A percentile compares a stretch with the other conserved stretches of the same genome.
Conservation (phyloP, 495 filamentous ascomycete species). For the Paragyromitra xinjiangensis region DNA sequence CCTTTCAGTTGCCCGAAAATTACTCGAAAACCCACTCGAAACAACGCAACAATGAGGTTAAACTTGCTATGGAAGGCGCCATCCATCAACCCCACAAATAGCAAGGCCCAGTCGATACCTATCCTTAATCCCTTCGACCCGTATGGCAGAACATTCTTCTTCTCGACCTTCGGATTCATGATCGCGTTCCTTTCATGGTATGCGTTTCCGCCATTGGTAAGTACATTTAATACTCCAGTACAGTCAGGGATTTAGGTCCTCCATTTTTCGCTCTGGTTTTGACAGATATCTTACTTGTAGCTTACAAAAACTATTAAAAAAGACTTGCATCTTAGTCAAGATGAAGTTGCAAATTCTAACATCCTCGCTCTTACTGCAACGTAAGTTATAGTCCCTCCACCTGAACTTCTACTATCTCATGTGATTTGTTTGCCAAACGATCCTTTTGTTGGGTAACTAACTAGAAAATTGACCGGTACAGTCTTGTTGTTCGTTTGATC, state of each 20-base stretch:
- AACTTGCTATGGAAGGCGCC: constrained; percentile 68
- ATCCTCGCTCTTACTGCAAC: constrained; percentile 87
- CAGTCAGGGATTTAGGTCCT: not conserved
- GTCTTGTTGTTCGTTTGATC: constrained; percentile 80
- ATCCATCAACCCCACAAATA: constrained; percentile 76
- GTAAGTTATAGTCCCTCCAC: constrained; percentile 63
- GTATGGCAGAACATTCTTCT: constrained; percentile 92
- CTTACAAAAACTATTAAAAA: constrained; percentile 77
- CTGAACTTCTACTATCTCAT: constrained; percentile 40
- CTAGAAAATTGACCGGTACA: constrained; percentile 56
- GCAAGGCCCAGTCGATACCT: constrained; percentile 82
- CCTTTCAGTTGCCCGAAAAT: too few relatives aligned
- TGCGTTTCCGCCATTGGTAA: constrained; percentile 82
- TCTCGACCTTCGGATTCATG: constrained; percentile 96
- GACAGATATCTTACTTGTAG: constrained; percentile 58
- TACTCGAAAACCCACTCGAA: not conserved
- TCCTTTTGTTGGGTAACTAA: constrained; percentile 1
- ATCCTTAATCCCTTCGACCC: constrained; percentile 79
- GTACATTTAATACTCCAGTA: constrained; percentile 51
- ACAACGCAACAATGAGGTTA: constrained; percentile 60
- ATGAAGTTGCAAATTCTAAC: constrained; percentile 89
- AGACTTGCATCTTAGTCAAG: constrained; percentile 75
- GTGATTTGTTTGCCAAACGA: not conserved
- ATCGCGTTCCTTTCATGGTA: constrained; percentile 95
- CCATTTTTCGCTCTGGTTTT: not conserved